Percentiles rank a stretch among this genome's conserved stretches.
Conservation (phyloP, 2,329 filamentous ascomycete genomes). For the Meredithiella fracta region DNA sequence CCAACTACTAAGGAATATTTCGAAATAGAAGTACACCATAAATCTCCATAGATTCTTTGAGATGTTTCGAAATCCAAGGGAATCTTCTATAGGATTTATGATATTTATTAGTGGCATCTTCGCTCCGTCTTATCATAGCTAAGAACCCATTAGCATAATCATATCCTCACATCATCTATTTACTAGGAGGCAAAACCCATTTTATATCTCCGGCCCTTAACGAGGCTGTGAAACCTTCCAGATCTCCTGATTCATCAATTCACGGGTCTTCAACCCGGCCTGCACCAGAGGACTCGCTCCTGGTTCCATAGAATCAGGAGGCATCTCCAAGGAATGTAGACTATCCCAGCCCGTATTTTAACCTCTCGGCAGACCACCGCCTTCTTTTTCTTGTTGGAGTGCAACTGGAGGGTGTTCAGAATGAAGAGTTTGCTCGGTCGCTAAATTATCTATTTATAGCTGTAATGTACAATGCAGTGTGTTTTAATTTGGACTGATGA, state of each 20-base stretch:
- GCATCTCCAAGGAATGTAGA: neutral
- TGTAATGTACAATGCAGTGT: neutral
- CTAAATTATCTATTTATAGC: neutral
- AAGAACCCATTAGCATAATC: too few species aligned
- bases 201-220: too few species aligned
- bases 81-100: neutral
- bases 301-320: too few species aligned
- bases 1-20: too few species aligned
- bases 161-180: too few species aligned
- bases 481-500: neutral
- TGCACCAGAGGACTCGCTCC: too few species aligned
- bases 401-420: neutral
- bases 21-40: neutral
- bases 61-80: neutral
- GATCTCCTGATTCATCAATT: too few species aligned
- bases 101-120: neutral
- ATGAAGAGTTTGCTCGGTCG: constrained; percentile 1
- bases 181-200: too few species aligned
- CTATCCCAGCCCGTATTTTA: neutral
- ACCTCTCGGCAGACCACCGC: neutral
- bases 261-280: too few species aligned
- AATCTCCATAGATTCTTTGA: neutral
- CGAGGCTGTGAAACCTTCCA: too few species aligned
- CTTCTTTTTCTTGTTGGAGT: neutral
- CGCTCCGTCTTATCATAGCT: too few species aligned